Conservation (phyloP, 139 green algal species). For the Yamagishiella unicocca region DNA sequence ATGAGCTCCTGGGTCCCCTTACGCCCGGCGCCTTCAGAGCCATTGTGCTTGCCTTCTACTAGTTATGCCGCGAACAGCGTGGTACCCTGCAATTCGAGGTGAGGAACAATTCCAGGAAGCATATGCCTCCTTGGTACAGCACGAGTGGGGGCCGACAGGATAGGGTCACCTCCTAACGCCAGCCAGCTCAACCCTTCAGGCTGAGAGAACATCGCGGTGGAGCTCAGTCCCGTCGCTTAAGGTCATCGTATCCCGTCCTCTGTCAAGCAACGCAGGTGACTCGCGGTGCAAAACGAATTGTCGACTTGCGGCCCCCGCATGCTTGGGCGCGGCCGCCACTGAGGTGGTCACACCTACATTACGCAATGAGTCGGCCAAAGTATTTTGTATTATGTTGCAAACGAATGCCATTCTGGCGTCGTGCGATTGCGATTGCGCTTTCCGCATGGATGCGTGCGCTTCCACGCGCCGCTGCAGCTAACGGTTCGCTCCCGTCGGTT, state of each 20-base stretch:
- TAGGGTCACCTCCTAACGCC: conserved; percentile 11
- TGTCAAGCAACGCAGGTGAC: not conserved
- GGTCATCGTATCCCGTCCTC: not conserved
- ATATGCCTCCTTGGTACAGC: not conserved
- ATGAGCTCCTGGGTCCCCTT: conserved; percentile 33
- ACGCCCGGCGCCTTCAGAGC: conserved; percentile 8
- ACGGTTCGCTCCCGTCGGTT: no score
- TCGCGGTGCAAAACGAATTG: no score
- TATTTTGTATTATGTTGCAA: no score
- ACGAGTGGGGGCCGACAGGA: not conserved
- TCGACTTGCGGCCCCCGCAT: no score
- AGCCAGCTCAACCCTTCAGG: no score
- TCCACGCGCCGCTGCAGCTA: no score
- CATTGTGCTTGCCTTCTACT: conserved; percentile 20
- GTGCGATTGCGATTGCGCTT: no score
- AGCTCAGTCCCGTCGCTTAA: not conserved
- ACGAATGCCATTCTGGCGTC: no score
- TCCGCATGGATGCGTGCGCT: no score
- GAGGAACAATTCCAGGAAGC: not conserved
- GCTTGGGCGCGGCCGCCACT: no score
- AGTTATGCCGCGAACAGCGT: not conserved
- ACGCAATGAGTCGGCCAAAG: no score
- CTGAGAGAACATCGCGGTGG: not conserved
- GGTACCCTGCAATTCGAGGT: not conserved
- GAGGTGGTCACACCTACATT: no score